These are phyloP conservation scores for Westerdykella sp. DNA, from an alignment of 2,329 filamentous ascomycete species.

Conservation along the genomic window DNA sequence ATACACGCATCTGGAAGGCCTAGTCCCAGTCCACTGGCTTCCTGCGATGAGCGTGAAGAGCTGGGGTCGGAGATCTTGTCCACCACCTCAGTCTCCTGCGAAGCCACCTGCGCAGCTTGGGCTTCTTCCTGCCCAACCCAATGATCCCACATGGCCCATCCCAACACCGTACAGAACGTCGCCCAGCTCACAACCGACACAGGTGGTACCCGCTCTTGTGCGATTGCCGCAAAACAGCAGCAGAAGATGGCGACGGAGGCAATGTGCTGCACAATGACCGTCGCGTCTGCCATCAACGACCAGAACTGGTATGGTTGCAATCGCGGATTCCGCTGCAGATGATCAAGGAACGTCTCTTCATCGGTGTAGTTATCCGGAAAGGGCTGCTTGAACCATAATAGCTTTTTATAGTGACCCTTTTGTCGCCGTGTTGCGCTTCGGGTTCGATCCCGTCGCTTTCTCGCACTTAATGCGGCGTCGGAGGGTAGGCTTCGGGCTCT, in stretches of 20 bases:
- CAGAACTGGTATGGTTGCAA: conserved; percentile 97
- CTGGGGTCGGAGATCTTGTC: conserved; percentile 10
- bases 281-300: conserved; percentile 90
- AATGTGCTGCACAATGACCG: conserved; percentile 94
- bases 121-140: conserved; percentile 72
- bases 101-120: conserved; percentile 39
- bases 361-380: conserved; percentile 99
- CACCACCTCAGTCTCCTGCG: conserved; percentile 13
- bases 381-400: conserved; percentile 96
- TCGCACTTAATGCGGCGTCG: conserved; percentile 16
- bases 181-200: conserved; percentile 84
- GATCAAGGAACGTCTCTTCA: conserved; percentile 91
- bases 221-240: conserved; percentile 88
- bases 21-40: conserved; percentile 41
- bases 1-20: conserved; percentile 19
- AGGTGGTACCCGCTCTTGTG: conserved; percentile 78
- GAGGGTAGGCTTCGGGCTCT: conserved; percentile 50
- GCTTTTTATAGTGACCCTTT: conserved; percentile 82
- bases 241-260: conserved; percentile 92
- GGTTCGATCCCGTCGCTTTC: conserved; percentile 48
- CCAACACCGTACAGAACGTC: conserved; percentile 72
- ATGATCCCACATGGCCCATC: conserved; percentile 86
- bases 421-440: conserved; percentile 61
- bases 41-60: conserved; percentile 8
- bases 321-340: conserved; percentile 88